phyloP scores from a whole-genome alignment of 768 basidiomycete species.

The Trametes sanguinea region DNA sequence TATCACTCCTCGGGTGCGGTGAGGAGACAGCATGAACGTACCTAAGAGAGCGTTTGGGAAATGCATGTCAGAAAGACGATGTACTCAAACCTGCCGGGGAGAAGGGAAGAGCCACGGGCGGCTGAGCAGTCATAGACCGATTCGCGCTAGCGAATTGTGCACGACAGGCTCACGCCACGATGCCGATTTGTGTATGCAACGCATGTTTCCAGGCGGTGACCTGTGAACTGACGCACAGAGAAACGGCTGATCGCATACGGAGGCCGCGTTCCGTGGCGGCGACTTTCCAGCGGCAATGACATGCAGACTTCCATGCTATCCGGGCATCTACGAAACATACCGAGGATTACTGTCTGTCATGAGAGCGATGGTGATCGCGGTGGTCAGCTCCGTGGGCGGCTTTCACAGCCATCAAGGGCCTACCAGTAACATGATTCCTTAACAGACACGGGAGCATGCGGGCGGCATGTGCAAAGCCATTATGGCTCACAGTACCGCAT shows the following conservation, averaged over 20 bases:
- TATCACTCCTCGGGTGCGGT: not conserved
- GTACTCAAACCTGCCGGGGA: not conserved
- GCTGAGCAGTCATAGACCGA: not conserved
- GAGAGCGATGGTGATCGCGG: not conserved
- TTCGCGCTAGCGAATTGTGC: not conserved
- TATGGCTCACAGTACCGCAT: not conserved
- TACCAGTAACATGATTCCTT: not conserved
- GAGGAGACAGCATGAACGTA: not conserved
- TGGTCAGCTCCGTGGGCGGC: constrained; percentile 2
- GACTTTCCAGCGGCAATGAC: not conserved
- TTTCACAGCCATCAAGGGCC: constrained; percentile 3
- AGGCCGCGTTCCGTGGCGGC: constrained; percentile 2
- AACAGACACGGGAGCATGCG: not conserved
- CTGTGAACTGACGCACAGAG: not conserved
- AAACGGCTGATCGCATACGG: not conserved
- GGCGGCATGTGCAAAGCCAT: not conserved
- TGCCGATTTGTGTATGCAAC: not conserved
- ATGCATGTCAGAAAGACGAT: not conserved
- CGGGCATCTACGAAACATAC: constrained; percentile 14
- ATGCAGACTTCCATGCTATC: constrained; percentile 5
- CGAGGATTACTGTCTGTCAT: not conserved
- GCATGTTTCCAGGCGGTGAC: not conserved
- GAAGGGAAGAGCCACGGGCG: not conserved
- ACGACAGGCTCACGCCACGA: not conserved
- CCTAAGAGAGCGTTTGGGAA: not conserved